A percentile compares a stretch with the other conserved stretches of the same genome.
Conservation (phyloP, 140 eudicot genomes). For the Anethum foeniculum region DNA sequence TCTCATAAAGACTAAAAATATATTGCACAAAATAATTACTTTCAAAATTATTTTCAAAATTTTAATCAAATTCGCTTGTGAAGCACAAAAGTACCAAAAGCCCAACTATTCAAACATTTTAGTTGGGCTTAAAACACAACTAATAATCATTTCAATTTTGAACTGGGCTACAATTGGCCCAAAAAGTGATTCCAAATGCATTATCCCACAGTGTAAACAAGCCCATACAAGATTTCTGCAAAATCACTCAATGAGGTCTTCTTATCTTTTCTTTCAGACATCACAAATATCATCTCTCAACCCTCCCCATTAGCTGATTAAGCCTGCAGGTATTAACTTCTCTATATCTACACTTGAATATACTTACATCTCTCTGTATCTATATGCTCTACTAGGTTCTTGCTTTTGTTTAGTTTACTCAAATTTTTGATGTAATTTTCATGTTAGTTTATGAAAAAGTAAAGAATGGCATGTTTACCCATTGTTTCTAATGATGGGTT, state of each 20-base stretch:
- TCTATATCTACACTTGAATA: background rate
- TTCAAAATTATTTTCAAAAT: no score
- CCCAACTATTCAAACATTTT: background rate
- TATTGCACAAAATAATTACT: no score
- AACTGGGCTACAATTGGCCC: background rate
- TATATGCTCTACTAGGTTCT: background rate
- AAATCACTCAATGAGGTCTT: background rate
- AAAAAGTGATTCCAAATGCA: background rate
- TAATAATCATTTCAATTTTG: background rate
- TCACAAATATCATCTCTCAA: background rate
- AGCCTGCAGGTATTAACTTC: background rate
- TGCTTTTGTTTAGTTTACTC: conserved; percentile 16
- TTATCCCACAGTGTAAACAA: no score
- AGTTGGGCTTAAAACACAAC: background rate
- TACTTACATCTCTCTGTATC: background rate
- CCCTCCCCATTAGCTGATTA: background rate
- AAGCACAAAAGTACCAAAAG: no score
- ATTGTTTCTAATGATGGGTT: conserved; percentile 45
- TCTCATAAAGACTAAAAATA: no score
- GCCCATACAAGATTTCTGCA: background rate
- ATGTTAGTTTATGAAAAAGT: conserved; percentile 16
- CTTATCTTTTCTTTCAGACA: background rate
- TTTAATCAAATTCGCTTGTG: no score
- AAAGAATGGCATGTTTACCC: conserved; percentile 45
- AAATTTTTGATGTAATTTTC: conserved; percentile 8